A percentile compares a stretch with the other conserved stretches of the same genome.
These are phyloP conservation scores for Porcisia deanei DNA, from an alignment of 208 protist genomes.

Conservation along the genomic window DNA sequence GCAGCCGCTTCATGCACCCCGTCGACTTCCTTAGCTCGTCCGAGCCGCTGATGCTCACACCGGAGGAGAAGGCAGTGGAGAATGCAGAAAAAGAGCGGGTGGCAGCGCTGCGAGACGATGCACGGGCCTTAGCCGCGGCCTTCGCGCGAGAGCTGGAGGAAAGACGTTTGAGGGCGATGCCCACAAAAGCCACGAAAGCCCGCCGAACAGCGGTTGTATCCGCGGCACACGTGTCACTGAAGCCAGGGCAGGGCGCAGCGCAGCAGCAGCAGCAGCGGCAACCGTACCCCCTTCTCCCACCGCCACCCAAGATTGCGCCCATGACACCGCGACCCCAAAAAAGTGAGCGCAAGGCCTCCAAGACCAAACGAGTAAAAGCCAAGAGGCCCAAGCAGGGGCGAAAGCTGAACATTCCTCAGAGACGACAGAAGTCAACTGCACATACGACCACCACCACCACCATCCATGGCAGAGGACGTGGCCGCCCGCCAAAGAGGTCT, in stretches of 20 bases:
- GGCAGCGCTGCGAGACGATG: slow-evolving; percentile 4
- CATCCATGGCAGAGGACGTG: neutral
- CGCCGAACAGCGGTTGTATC: neutral
- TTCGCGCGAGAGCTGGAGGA: slow-evolving; percentile 3
- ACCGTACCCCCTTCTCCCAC: neutral
- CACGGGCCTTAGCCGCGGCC: slow-evolving; percentile 4
- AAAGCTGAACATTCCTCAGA: neutral
- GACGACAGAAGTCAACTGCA: neutral
- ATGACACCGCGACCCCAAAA: neutral
- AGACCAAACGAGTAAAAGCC: neutral
- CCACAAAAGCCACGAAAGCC: neutral
- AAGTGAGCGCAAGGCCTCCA: slow-evolving; percentile 2
- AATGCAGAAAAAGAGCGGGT: neutral
- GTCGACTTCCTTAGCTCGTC: slow-evolving; percentile 33
- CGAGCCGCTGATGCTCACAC: slow-evolving; percentile 27
- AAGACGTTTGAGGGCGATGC: neutral
- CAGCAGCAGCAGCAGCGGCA: neutral
- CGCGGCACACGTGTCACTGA: slow-evolving; percentile 1
- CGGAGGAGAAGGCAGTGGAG: slow-evolving; percentile 17
- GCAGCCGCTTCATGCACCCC: slow-evolving; percentile 26
- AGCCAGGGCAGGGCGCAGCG: neutral
- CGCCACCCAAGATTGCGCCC: neutral
- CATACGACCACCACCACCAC: neutral
- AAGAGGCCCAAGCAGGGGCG: neutral
- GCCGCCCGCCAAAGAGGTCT: neutral